phyloP scores from a whole-genome alignment of 2,329 filamentous ascomycete species.

The Orbilia blumenaviensis region DNA sequence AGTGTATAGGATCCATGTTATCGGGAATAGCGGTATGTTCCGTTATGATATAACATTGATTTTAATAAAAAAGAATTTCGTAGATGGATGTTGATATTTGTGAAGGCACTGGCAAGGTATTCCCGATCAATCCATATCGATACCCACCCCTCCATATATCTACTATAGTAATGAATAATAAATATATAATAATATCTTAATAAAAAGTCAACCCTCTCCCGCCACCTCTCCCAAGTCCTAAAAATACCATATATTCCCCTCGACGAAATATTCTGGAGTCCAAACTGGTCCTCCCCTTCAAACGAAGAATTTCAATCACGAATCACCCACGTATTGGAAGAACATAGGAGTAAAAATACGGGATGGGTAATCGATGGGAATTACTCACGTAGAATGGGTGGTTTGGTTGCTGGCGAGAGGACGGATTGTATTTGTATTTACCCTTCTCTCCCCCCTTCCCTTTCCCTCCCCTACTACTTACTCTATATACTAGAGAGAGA shows the following conservation, averaged over 20 bases:
- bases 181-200: background rate
- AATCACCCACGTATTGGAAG: constrained; percentile 5
- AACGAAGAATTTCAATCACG: constrained; percentile 41
- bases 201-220: constrained; percentile 33
- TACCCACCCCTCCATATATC: background rate
- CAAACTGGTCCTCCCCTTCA: constrained; percentile 14
- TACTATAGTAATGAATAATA: background rate
- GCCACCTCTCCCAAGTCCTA: constrained; percentile 18
- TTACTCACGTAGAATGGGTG: constrained; percentile 27
- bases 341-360: constrained; percentile 11
- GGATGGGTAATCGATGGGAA: constrained; percentile 48
- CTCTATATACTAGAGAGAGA: no score
- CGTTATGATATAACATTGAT: background rate
- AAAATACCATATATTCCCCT: constrained; percentile 32
- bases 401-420: background rate
- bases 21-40: constrained; percentile 46
- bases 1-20: constrained; percentile 43
- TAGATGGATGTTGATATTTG: no score
- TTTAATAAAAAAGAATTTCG: background rate
- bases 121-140: background rate
- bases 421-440: constrained; percentile 45
- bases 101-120: constrained; percentile 40
- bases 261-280: constrained; percentile 42
- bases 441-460: background rate
- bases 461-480: background rate